Percentiles rank a stretch among this genome's conserved stretches.
phyloP scores from a whole-genome alignment of 1,284 basidiomycete genomes.

The Ustilago shanxiensis region DNA sequence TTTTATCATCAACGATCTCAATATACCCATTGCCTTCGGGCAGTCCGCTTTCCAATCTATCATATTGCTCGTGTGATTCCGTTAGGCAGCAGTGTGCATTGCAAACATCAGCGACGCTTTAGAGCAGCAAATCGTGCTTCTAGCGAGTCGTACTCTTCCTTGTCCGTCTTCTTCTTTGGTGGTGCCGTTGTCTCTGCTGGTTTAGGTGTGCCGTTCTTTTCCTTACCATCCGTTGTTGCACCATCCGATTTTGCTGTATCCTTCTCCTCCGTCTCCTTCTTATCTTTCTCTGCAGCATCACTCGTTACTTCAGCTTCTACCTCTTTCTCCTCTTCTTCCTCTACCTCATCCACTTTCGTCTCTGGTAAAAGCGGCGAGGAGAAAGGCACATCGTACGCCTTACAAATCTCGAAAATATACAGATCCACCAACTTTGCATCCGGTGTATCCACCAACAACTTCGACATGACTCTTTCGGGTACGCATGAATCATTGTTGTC shows the following conservation, averaged over 20 bases:
- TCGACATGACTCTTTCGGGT: conserved; percentile 80
- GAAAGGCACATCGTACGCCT: conserved; percentile 60
- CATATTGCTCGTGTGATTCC: background rate
- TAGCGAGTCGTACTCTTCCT: conserved; percentile 48
- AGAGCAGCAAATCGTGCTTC: conserved; percentile 55
- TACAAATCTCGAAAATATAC: conserved; percentile 61
- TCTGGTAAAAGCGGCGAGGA: conserved; percentile 44
- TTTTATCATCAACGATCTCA: conserved; percentile 13
- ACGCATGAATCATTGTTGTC: conserved; percentile 86
- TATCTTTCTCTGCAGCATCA: background rate
- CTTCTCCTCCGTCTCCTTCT: conserved; percentile 4
- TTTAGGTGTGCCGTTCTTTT: conserved; percentile 12
- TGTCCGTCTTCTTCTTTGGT: conserved; percentile 28
- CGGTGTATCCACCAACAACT: conserved; percentile 80
- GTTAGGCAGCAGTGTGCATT: background rate
- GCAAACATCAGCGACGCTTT: conserved; percentile 26
- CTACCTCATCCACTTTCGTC: conserved; percentile 21
- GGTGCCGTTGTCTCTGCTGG: conserved; percentile 17
- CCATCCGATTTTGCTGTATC: conserved; percentile 20
- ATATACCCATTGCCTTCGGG: conserved; percentile 12
- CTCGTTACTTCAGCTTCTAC: background rate
- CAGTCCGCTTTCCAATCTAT: background rate
- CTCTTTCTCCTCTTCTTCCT: conserved; percentile 5
- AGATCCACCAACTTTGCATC: conserved; percentile 81
- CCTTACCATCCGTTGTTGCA: conserved; percentile 15